Evolutionary conservation across 495 filamentous ascomycete species (phyloP).

Genomic region (Penicillium taxi): DNA sequence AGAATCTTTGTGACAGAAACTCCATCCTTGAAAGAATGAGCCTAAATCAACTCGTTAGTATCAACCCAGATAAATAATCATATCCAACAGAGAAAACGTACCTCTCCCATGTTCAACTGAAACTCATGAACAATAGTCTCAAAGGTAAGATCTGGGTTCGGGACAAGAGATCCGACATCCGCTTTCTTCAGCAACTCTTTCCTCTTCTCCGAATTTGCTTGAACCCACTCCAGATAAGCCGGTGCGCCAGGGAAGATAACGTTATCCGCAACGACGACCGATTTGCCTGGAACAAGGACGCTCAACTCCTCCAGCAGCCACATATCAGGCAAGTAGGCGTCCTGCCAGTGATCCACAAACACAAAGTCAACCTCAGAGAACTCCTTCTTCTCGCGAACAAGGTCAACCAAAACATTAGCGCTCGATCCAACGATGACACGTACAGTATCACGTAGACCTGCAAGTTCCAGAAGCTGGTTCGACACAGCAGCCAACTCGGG

Average conservation of each 20-base stretch:
- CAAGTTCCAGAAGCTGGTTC: constrained; percentile 50
- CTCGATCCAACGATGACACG: constrained; percentile 13
- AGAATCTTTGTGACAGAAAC: no score
- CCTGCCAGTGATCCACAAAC: constrained; percentile 63
- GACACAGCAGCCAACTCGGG: constrained; percentile 56
- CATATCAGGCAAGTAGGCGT: constrained; percentile 53
- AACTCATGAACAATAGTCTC: constrained; percentile 14
- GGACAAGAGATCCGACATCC: constrained; percentile 1
- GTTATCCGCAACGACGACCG: constrained; percentile 58
- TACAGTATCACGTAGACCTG: constrained; percentile 53
- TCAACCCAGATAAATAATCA: neutral
- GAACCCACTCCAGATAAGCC: constrained; percentile 39
- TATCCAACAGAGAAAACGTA: no score
- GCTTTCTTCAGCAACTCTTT: constrained; percentile 2
- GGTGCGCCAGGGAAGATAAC: constrained; percentile 60
- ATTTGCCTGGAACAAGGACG: constrained; percentile 41
- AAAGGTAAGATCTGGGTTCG: constrained; percentile 15
- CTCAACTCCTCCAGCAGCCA: constrained; percentile 57
- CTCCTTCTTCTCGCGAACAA: constrained; percentile 17
- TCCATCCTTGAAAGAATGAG: no score
- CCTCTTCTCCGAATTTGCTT: constrained; percentile 8
- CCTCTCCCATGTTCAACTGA: constrained; percentile 12
- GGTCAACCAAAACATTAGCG: constrained; percentile 14
- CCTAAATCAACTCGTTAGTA: no score
- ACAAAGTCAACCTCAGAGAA: constrained; percentile 49